Evolutionary conservation across 345 rosid species (phyloP), one percentile per base, ranked within the genome.

Genomic region (Ailanthus altissimus): DNA sequence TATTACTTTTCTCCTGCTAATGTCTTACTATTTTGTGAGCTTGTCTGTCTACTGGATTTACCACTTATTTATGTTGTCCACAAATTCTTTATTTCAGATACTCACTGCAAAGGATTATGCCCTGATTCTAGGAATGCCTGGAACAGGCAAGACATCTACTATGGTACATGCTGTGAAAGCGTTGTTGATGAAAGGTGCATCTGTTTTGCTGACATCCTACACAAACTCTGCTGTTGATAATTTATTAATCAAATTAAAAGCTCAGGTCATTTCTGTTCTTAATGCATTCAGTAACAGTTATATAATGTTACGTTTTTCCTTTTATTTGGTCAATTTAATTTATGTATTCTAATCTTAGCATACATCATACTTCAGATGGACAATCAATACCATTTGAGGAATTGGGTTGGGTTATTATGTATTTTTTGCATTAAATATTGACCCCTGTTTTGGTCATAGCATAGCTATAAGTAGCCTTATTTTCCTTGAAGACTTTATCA

Each of bases 211-310:
- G 78, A 91, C 99, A 10, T 96, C 99, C 75, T 96, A 93, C 89
- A 96, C 99, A 82, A 96, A 96, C 90, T 90, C 99, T 64, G 99
- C 99, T 28, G 89, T 96, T 79, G 99, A 96, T 86, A 96, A 93
- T 89, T 84, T 96, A 85, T 91, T 96, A 72, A 87, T 92, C 91
- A 96, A 96, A 84, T 79, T 96, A 88, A 93, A 92, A 86, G 85
- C 95, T 71, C 99, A 96, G 99, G 99, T 96, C 73, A 83, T 82
- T 67, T 80, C 72, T 80, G 59, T 85, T 67, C 69, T 82, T 70
- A 36, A 58, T 45, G 67, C 66, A 32, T 42, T 78, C 67, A 28
- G 45, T 14, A 26, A 13, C 45, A 60, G 49, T 78, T 82, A 74
- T 62, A 28, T 54, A 25, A 73, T 67, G 65, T 49, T 46, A 20